Base-by-base conservation (phyloP, 2,329 filamentous ascomycete species). In the Dactylellina leptospora region DNA sequence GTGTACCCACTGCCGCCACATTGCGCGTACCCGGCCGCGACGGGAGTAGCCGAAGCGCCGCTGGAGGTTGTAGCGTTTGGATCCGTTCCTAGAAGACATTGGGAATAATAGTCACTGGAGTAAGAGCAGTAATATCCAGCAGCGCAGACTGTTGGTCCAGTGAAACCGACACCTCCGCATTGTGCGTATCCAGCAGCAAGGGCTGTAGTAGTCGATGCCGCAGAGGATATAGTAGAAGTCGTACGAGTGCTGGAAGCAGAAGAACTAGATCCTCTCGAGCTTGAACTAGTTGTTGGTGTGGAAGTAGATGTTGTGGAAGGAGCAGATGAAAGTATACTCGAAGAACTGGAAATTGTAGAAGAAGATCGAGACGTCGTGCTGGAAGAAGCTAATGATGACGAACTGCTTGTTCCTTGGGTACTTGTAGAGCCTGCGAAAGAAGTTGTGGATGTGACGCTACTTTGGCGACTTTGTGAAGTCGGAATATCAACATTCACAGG, bases 391-490 rank as follows among this genome's bases (percentile, higher is more conserved):
- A 22, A 27, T 30, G 20, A 25, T 13, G 36, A 27, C 6, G 53
- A 42, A 13, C n/a, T 22, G 76, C 78, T 75, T 8, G 40, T 20
- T 8, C 78, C 16, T 74, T 68, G 11, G 76, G 78, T 2, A 77
- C 73, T 33, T 23, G 22, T 11, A 36, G 50, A 56, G 1, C 20
- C 27, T 3, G 42, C 40, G 4, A 16, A 8, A 40, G 50, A 20
- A 22, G 16, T 23, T 16, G 47, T n/a, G n/a, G 47, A 28, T 8
- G n/a, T 27, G 9, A n/a, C 36, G 11, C 53, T 74, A 0, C 77
- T 73, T 13, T n/a, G n/a, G n/a, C n/a, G n/a, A n/a, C n/a, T n/a
- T n/a, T n/a, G n/a, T n/a, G n/a, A n/a, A n/a, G n/a, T n/a, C n/a
- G n/a, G n/a, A n/a, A n/a, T n/a, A n/a, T n/a, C n/a, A n/a, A n/a